Evolutionary conservation across 2,329 filamentous ascomycete genomes (phyloP).

Genomic region (Diaporthe citrichinensis): DNA sequence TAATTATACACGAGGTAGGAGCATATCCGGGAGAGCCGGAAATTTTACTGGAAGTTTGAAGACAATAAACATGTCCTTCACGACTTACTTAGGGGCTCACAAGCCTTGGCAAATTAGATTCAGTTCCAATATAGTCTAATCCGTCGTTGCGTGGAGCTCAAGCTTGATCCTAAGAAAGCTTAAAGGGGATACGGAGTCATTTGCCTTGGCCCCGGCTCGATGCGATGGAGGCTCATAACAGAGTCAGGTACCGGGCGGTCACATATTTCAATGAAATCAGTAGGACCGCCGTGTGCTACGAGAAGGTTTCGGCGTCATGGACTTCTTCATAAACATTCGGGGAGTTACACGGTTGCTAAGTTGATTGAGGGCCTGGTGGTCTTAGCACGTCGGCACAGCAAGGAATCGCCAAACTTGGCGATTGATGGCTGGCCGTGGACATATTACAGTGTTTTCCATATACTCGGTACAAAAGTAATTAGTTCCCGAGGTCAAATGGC

Average conservation of each 20-base stretch:
- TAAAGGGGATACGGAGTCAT: conserved; percentile 12
- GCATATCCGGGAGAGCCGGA: conserved; percentile 11
- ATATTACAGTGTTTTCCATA: background rate
- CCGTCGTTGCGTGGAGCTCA: conserved; percentile 21
- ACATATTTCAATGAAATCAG: background rate
- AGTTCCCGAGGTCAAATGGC: background rate
- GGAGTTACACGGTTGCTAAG: background rate
- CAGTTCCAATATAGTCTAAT: conserved; percentile 4
- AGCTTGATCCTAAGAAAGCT: conserved; percentile 16
- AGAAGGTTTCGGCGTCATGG: background rate
- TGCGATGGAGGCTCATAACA: too few species aligned
- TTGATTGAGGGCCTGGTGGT: background rate
- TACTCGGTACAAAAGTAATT: background rate
- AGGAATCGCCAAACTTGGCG: background rate
- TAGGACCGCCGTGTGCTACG: too few species aligned
- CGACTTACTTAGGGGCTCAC: background rate
- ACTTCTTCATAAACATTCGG: background rate
- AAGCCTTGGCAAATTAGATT: conserved; percentile 19
- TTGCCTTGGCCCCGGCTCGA: background rate
- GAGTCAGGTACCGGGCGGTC: background rate
- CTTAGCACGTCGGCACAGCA: background rate
- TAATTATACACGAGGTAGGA: background rate
- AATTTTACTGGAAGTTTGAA: conserved; percentile 20
- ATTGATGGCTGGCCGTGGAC: background rate
- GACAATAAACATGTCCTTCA: background rate